These are phyloP conservation scores for Huntiella bhutanensis DNA, from an alignment of 2,329 filamentous ascomycete species.

Conservation along the genomic window DNA sequence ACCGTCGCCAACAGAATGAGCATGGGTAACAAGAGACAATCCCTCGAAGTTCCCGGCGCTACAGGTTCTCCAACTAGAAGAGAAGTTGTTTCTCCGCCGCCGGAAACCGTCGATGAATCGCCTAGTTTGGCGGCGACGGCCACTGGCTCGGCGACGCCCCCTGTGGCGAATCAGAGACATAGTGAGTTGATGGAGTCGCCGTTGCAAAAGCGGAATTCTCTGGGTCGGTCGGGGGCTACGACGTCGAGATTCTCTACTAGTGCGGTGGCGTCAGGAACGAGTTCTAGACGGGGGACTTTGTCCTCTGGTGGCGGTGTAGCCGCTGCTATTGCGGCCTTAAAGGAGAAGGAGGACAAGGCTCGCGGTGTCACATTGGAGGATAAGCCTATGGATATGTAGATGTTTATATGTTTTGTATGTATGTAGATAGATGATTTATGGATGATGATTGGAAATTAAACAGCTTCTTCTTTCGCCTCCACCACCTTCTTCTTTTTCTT, in stretches of 20 bases:
- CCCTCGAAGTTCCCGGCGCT: slow-evolving; percentile 61
- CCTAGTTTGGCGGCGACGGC: slow-evolving; percentile 11
- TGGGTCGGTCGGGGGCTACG: slow-evolving; percentile 30
- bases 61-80: slow-evolving; percentile 6
- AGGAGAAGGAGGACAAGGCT: slow-evolving; percentile 10
- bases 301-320: slow-evolving; percentile 14
- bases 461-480: slow-evolving; percentile 4
- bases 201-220: slow-evolving; percentile 45
- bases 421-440: slow-evolving; percentile 1
- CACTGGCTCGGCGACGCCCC: not conserved
- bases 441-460: slow-evolving; percentile 1
- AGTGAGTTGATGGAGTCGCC: slow-evolving; percentile 14
- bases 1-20: slow-evolving; percentile 34
- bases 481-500: slow-evolving; percentile 16
- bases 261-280: slow-evolving; percentile 18
- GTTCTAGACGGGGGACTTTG: slow-evolving; percentile 17
- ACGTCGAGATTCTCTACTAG: slow-evolving; percentile 26
- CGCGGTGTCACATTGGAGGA: slow-evolving; percentile 28
- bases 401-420: slow-evolving; percentile 25
- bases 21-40: slow-evolving; percentile 40
- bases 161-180: slow-evolving; percentile 8
- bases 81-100: slow-evolving; percentile 9
- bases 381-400: slow-evolving; percentile 32
- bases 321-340: slow-evolving; percentile 11
- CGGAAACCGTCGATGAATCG: slow-evolving; percentile 13